phyloP scores from a whole-genome alignment of 2,329 filamentous ascomycete species.

The Curvularia hawaiiensis region DNA sequence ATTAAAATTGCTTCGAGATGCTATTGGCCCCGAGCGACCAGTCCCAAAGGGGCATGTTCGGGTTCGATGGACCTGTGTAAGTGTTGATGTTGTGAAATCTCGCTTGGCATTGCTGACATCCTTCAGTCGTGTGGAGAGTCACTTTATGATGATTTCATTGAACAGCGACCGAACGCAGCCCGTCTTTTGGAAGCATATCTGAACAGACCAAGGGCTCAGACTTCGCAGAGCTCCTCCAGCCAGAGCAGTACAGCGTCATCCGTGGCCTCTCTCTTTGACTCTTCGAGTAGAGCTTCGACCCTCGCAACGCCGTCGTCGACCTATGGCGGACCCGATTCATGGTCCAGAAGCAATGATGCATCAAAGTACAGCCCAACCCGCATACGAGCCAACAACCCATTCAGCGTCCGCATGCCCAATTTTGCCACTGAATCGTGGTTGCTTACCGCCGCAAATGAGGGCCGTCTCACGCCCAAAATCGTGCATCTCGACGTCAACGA shows the following conservation, averaged over 20 bases:
- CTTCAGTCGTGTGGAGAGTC: slow-evolving; percentile 38
- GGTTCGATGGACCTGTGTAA: slow-evolving; percentile 46
- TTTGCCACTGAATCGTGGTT: slow-evolving; percentile 42
- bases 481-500: slow-evolving; percentile 46
- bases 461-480: slow-evolving; percentile 44
- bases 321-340: slow-evolving; percentile 29
- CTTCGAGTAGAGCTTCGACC: slow-evolving; percentile 33
- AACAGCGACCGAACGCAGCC: slow-evolving; percentile 45
- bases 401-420: slow-evolving; percentile 29
- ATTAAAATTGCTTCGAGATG: slow-evolving; percentile 24
- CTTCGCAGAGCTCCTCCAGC: slow-evolving; percentile 28
- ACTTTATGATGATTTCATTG: slow-evolving; percentile 49
- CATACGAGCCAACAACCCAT: slow-evolving; percentile 28
- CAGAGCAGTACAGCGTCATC: slow-evolving; percentile 34
- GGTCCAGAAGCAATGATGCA: slow-evolving; percentile 21
- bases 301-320: slow-evolving; percentile 37
- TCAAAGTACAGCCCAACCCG: slow-evolving; percentile 36
- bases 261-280: slow-evolving; percentile 36
- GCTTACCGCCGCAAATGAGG: slow-evolving; percentile 48
- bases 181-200: slow-evolving; percentile 47
- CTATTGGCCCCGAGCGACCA: slow-evolving; percentile 39
- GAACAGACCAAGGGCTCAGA: slow-evolving; percentile 39
- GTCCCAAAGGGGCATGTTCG: slow-evolving; percentile 39
- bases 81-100: neutral
- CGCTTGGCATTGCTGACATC: slow-evolving; percentile 1